Evolutionary conservation across 2,329 filamentous ascomycete genomes (phyloP).

Genomic region (Raffaelea arxii): DNA sequence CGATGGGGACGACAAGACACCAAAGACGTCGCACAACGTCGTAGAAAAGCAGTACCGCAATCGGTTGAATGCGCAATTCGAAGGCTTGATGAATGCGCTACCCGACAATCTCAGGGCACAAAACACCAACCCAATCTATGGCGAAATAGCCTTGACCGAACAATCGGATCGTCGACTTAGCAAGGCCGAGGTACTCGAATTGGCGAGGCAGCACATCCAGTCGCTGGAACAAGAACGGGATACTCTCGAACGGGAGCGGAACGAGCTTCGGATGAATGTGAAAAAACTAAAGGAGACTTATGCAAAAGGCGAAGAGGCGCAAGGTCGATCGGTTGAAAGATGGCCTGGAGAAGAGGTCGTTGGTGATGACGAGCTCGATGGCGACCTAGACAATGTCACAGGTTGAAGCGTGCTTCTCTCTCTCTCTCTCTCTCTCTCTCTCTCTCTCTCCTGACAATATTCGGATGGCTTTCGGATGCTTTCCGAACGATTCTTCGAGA

Average conservation of each 20-base stretch:
- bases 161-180: slow-evolving; percentile 20
- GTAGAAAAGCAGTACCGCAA: slow-evolving; percentile 15
- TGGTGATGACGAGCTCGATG: background rate
- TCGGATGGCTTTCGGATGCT: no score
- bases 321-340: background rate
- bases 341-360: background rate
- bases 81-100: slow-evolving; percentile 11
- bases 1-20: slow-evolving; percentile 12
- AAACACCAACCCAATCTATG: background rate
- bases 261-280: slow-evolving; percentile 14
- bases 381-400: background rate
- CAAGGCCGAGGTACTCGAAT: slow-evolving; percentile 26
- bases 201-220: slow-evolving; percentile 23
- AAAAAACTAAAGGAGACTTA: slow-evolving; percentile 8
- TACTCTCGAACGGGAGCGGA: slow-evolving; percentile 19
- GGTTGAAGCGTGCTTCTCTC: no score
- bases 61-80: slow-evolving; percentile 13
- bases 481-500: no score
- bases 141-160: slow-evolving; percentile 8
- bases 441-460: no score
- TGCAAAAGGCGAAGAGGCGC: background rate
- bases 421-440: no score
- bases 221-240: slow-evolving; percentile 21
- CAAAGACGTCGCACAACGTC: slow-evolving; percentile 10
- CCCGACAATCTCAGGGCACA: slow-evolving; percentile 7